Conservation (phyloP, 306 rosid genomes). For the Malus asiatica region DNA sequence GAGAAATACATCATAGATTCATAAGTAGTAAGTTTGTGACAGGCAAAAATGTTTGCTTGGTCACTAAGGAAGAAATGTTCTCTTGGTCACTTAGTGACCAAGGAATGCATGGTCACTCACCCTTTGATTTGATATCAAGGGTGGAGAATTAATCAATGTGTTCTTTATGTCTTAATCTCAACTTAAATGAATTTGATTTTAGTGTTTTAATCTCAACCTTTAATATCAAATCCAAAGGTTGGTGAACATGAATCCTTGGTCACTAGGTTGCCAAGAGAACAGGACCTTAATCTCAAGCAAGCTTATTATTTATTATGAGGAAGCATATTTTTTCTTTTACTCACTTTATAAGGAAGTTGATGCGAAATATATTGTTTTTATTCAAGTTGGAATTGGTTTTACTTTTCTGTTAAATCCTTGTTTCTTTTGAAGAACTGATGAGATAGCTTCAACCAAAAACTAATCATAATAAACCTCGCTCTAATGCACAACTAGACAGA, state of each 20-base stretch:
- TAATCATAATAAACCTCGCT: neutral
- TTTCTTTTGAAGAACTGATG: neutral
- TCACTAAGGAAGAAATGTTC: neutral
- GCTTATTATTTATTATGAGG: slow-evolving; percentile 9
- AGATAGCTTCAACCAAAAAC: neutral
- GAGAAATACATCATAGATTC: neutral
- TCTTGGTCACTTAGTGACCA: no score
- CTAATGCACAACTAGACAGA: neutral
- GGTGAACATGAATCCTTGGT: neutral
- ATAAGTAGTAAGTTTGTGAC: neutral
- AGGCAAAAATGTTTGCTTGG: neutral
- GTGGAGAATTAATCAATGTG: neutral
- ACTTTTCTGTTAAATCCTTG: neutral
- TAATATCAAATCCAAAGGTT: neutral
- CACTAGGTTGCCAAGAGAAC: neutral
- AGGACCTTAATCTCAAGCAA: neutral
- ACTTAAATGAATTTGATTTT: neutral
- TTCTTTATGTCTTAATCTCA: neutral
- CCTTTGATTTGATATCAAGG: neutral
- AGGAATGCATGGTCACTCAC: neutral
- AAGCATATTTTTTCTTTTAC: neutral
- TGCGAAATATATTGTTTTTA: neutral
- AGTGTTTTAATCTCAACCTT: neutral
- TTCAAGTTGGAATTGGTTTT: neutral
- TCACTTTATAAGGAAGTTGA: neutral